Percentiles rank a stretch among this genome's conserved stretches.
phyloP scores from a whole-genome alignment of 176 grass and related monocot genomes.

The Carex kokanica region DNA sequence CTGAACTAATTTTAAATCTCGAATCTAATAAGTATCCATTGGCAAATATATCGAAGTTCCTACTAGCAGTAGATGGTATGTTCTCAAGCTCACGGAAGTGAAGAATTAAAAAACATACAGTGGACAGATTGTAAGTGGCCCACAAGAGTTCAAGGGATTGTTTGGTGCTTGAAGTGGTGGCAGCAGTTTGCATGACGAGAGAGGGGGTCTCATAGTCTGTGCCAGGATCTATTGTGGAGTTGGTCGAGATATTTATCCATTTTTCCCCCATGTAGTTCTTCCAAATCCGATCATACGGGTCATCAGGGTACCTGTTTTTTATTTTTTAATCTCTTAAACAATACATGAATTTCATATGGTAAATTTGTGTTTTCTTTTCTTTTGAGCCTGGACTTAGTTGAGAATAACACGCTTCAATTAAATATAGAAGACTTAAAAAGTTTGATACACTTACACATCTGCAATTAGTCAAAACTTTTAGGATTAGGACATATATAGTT shows the following conservation, averaged over 20 bases:
- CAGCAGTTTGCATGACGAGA: conserved; percentile 2
- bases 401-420: neutral
- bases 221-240: neutral
- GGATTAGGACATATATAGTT: neutral
- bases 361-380: neutral
- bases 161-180: neutral
- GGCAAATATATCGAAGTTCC: neutral
- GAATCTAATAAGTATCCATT: neutral
- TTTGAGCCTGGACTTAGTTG: neutral
- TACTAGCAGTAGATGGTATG: neutral
- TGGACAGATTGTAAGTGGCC: neutral
- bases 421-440: neutral
- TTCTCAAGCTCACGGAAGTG: neutral
- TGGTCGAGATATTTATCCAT: conserved; percentile 6
- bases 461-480: neutral
- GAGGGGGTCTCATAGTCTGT: neutral
- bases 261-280: neutral
- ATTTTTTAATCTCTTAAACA: neutral
- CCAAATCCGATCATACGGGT: neutral
- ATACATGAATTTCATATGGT: neutral
- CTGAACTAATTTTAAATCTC: neutral
- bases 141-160: neutral
- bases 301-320: neutral
- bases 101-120: neutral
- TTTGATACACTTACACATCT: neutral